Evolutionary conservation across 805 yeast species (phyloP).

Genomic region (Blastobotrys terrestris): DNA sequence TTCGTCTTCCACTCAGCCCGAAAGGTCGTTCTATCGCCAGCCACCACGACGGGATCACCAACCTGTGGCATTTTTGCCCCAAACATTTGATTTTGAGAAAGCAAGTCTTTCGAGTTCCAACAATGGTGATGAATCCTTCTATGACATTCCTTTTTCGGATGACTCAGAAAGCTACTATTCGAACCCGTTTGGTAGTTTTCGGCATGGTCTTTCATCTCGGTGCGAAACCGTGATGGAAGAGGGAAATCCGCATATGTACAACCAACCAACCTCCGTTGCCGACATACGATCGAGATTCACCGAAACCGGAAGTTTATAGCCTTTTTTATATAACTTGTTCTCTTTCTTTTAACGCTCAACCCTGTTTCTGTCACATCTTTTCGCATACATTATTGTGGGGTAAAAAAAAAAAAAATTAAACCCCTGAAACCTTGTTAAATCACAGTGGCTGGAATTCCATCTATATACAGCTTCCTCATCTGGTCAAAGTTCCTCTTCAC

Average conservation of each 20-base stretch:
- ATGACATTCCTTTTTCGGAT: background rate
- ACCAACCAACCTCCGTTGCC: background rate
- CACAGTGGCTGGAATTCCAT: too few species aligned
- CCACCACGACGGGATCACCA: background rate
- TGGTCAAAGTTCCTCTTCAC: too few species aligned
- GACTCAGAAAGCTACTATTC: background rate
- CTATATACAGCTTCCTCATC: too few species aligned
- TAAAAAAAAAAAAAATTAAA: too few species aligned
- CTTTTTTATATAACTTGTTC: background rate
- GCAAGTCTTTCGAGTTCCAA: background rate
- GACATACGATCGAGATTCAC: constrained; percentile 9
- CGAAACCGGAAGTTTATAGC: constrained; percentile 14
- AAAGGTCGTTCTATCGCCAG: background rate
- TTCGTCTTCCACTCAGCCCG: background rate
- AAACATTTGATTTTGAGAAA: background rate
- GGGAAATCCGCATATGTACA: background rate
- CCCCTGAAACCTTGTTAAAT: background rate
- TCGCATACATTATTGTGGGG: too few species aligned
- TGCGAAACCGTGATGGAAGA: background rate
- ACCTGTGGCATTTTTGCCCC: background rate
- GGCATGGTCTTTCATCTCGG: background rate
- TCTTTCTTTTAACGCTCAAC: background rate
- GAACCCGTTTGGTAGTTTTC: background rate
- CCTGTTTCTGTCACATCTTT: too few species aligned
- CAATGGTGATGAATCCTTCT: background rate